phyloP scores from a whole-genome alignment of 176 grass and related monocot species.

The barley (Hordeum vulgare) region DNA sequence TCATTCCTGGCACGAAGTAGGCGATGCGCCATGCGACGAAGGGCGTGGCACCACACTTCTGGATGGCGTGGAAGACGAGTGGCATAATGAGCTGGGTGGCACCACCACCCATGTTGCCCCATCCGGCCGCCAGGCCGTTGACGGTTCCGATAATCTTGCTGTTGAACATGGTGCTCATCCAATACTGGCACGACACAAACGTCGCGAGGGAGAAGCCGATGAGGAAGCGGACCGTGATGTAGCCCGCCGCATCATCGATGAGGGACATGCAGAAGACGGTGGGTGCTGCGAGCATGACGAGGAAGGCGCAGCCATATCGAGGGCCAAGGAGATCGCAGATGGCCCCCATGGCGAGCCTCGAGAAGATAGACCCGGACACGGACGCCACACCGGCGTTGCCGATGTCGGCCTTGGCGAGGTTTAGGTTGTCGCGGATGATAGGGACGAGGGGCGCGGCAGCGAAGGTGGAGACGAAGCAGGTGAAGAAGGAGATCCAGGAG shows the following conservation, averaged over 20 bases:
- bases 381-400: conserved; percentile 74
- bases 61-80: conserved; percentile 68
- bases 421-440: conserved; percentile 77
- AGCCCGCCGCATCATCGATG: conserved; percentile 36
- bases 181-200: conserved; percentile 85
- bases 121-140: conserved; percentile 59
- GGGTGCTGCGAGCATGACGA: conserved; percentile 70
- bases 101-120: conserved; percentile 89
- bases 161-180: conserved; percentile 82
- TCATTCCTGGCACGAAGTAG: conserved; percentile 63
- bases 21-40: conserved; percentile 77
- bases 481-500: conserved; percentile 92
- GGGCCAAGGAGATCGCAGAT: conserved; percentile 79
- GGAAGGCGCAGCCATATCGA: conserved; percentile 79
- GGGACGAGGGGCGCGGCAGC: conserved; percentile 45
- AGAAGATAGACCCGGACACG: conserved; percentile 87
- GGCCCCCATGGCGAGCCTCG: conserved; percentile 77
- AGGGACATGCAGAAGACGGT: conserved; percentile 81
- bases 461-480: conserved; percentile 92
- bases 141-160: conserved; percentile 68
- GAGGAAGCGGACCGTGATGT: conserved; percentile 60
- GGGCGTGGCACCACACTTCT: conserved; percentile 38
- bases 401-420: conserved; percentile 61
- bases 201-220: conserved; percentile 88
- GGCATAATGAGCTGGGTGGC: conserved; percentile 98